Evolutionary conservation across 495 filamentous ascomycete genomes (phyloP).

Genomic region (Penicillium simplicissimum): DNA sequence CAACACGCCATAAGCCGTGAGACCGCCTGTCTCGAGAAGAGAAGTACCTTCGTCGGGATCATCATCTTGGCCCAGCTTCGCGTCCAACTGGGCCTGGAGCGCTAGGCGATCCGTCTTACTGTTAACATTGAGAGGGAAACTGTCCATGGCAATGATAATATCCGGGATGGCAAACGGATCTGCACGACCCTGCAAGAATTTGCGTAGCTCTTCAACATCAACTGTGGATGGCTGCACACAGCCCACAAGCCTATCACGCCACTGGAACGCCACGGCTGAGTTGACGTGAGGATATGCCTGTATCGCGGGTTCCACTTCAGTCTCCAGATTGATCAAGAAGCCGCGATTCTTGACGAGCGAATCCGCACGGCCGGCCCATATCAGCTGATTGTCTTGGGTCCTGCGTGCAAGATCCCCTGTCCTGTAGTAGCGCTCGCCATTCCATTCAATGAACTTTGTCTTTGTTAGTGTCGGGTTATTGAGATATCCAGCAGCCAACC

Average conservation of each 20-base stretch:
- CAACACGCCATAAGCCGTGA: no score
- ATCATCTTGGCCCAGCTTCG: background rate
- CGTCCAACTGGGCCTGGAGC: background rate
- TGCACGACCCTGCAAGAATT: background rate
- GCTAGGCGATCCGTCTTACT: background rate
- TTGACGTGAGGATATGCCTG: no score
- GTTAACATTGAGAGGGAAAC: background rate
- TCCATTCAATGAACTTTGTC: background rate
- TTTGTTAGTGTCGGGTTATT: background rate
- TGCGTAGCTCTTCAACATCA: background rate
- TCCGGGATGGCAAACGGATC: background rate
- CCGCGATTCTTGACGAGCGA: no score
- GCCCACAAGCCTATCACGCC: background rate
- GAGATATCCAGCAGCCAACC: background rate
- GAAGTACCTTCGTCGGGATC: background rate
- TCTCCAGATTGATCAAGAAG: no score
- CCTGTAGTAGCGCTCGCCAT: background rate
- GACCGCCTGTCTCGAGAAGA: no score
- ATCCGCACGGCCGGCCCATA: background rate
- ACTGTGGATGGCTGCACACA: background rate
- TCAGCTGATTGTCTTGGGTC: background rate
- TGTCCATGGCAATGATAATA: background rate
- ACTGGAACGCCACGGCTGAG: background rate
- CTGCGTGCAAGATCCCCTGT: background rate
- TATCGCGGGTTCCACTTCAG: no score